Percentiles rank a stretch among this genome's conserved stretches.
phyloP scores from a whole-genome alignment of 2,329 filamentous ascomycete genomes.

The Pseudocercospora vitis region DNA sequence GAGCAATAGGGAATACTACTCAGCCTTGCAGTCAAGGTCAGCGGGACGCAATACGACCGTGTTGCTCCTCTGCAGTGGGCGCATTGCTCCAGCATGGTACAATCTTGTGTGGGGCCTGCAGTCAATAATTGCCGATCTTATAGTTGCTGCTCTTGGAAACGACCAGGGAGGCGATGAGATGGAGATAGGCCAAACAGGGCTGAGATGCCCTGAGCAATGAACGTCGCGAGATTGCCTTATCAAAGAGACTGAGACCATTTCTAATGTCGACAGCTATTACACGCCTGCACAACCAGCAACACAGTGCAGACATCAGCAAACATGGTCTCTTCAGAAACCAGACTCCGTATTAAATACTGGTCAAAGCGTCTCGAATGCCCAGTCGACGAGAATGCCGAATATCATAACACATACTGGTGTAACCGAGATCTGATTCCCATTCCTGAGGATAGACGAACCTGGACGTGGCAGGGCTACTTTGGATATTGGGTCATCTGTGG shows the following conservation, averaged over 20 bases:
- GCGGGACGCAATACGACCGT: too few relatives aligned
- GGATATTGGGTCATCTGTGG: constrained; percentile 24
- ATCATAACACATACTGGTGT: constrained; percentile 23
- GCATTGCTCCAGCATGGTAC: too few relatives aligned
- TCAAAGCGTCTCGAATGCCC: constrained; percentile 19
- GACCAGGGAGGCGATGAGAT: background rate
- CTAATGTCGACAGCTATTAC: background rate
- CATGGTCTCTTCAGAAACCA: constrained; percentile 6
- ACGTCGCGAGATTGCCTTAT: too few relatives aligned
- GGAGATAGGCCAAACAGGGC: background rate
- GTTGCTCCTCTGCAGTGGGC: too few relatives aligned
- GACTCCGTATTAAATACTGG: constrained; percentile 6
- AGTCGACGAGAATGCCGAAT: constrained; percentile 15
- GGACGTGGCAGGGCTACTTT: constrained; percentile 24
- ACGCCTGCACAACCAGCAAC: background rate
- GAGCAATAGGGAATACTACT: too few relatives aligned
- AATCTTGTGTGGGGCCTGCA: too few relatives aligned
- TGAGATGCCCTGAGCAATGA: too few relatives aligned
- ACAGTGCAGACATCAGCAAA: background rate
- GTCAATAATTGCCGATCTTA: too few relatives aligned
- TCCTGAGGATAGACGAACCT: constrained; percentile 16
- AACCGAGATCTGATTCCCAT: constrained; percentile 23
- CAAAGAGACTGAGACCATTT: too few relatives aligned
- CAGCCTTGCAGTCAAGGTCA: too few relatives aligned
- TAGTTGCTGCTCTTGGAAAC: background rate